Base-by-base conservation (phyloP, 306 rosid genomes). In the Cucurbita maxima region DNA sequence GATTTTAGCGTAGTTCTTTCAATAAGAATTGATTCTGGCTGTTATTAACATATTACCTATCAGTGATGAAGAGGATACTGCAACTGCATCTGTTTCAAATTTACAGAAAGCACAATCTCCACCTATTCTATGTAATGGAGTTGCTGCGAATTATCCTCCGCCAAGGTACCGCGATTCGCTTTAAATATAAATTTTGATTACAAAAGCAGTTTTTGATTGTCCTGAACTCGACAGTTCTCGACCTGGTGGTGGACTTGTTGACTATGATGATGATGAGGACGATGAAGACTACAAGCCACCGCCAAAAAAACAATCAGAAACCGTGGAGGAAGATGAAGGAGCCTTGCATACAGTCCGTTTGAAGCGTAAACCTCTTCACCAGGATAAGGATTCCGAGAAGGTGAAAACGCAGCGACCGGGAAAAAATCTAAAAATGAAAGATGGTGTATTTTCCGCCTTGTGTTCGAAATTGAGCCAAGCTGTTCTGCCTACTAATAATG, bases 201-300 rank as follows among this genome's bases (percentile, higher is more conserved):
- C 44, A 45, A 70, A 30, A 25, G 10, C 25, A 1, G 60, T 55
- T 73, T 43, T 36, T 16, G 67, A 53, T 19, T 67, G 44, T 53
- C 30, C 47, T 52, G 61, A 37, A 78, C 40, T 73, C 78, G 76
- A 64, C 67, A 85, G 89, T 82, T 84, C 89, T 51, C 89, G 86
- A 60, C 77, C 96, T 77, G 88, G 87, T 73, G 96, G 94, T 74
- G 96, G 92, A 76, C 86, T 93, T 77, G 98, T 93, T 55, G 98
- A 93, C 70, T 93, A 93, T 71, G 98, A 87, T 34, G 98, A 93
- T 61, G 98, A 93, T 47, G 98, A 92, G 81, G 98, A 93, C 7
- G 97, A 93, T 69, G 93, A 88, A 75, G 96, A 90, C 83, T 93
- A 90, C 82, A 86, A 73, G 44, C 98, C 98, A 76, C 98, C 97